Evolutionary conservation across 164 flowering plant species (phyloP).

Genomic region (Santalum album): DNA sequence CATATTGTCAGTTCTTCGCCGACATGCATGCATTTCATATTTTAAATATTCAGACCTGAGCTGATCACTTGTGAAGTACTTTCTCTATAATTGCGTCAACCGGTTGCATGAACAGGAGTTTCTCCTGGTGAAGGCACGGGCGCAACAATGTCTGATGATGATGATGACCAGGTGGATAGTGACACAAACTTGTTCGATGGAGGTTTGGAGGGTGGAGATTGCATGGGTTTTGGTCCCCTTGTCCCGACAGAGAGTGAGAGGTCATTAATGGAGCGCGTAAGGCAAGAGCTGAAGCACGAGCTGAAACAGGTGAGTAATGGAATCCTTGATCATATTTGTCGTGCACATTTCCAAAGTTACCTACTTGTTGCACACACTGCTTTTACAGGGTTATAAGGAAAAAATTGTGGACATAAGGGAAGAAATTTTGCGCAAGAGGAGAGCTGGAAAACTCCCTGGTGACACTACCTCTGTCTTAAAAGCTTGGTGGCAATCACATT

Average conservation of each 20-base stretch:
- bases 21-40: no score
- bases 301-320: slow-evolving; percentile 35
- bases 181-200: slow-evolving; percentile 48
- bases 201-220: slow-evolving; percentile 32
- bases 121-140: slow-evolving; percentile 62
- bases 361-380: neutral
- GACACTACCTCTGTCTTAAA: slow-evolving; percentile 56
- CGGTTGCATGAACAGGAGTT: slow-evolving; percentile 32
- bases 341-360: neutral
- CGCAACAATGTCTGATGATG: slow-evolving; percentile 61
- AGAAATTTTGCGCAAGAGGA: slow-evolving; percentile 52
- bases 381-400: slow-evolving; percentile 47
- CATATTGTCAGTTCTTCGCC: no score
- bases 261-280: slow-evolving; percentile 58
- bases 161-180: slow-evolving; percentile 46
- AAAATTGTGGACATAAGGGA: slow-evolving; percentile 53
- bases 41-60: no score
- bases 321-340: neutral
- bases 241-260: slow-evolving; percentile 54
- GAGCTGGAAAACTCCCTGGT: slow-evolving; percentile 62
- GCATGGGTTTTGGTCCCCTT: slow-evolving; percentile 48
- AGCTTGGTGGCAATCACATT: slow-evolving; percentile 59
- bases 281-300: slow-evolving; percentile 54
- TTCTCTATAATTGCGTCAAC: neutral
- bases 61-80: no score